Conservation (phyloP, 176 grass and related monocot genomes). For the Areca catechu region DNA sequence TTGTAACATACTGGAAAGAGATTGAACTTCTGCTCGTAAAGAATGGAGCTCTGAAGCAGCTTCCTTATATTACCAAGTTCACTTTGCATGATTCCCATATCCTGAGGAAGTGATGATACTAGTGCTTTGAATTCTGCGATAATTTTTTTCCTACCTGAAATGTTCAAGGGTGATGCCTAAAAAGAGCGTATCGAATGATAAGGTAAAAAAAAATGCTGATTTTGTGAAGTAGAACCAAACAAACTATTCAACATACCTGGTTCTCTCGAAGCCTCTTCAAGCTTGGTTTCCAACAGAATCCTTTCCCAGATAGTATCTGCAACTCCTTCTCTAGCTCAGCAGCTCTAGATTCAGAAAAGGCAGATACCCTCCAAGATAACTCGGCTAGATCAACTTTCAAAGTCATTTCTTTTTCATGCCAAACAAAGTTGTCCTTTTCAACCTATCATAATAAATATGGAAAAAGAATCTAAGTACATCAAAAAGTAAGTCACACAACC, state of each 20-base stretch:
- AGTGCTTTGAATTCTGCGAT: slow-evolving; percentile 74
- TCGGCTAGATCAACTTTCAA: slow-evolving; percentile 67
- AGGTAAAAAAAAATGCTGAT: slow-evolving; percentile 4
- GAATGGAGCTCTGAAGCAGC: slow-evolving; percentile 52
- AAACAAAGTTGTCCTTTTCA: slow-evolving; percentile 70
- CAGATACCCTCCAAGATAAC: slow-evolving; percentile 45
- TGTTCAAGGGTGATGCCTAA: slow-evolving; percentile 18
- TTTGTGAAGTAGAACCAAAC: slow-evolving; percentile 6
- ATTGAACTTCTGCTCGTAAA: slow-evolving; percentile 64
- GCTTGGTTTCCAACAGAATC: slow-evolving; percentile 50
- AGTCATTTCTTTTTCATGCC: slow-evolving; percentile 70
- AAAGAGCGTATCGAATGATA: slow-evolving; percentile 7
- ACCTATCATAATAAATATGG: slow-evolving; percentile 37
- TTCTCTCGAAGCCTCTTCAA: slow-evolving; percentile 84
- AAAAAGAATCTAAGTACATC: slow-evolving; percentile 20
- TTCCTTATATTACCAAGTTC: slow-evolving; percentile 67
- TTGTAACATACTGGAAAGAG: slow-evolving; percentile 50
- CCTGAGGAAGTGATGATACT: slow-evolving; percentile 54
- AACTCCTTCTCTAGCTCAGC: slow-evolving; percentile 58
- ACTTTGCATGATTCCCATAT: slow-evolving; percentile 71
- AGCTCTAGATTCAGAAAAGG: slow-evolving; percentile 47
- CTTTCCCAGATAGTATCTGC: slow-evolving; percentile 60
- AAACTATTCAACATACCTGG: slow-evolving; percentile 46
- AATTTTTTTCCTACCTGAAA: slow-evolving; percentile 81
- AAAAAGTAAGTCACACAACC: slow-evolving; percentile 8